Base-by-base conservation (phyloP, 1,284 basidiomycete genomes). In the Tremellales sp. region DNA sequence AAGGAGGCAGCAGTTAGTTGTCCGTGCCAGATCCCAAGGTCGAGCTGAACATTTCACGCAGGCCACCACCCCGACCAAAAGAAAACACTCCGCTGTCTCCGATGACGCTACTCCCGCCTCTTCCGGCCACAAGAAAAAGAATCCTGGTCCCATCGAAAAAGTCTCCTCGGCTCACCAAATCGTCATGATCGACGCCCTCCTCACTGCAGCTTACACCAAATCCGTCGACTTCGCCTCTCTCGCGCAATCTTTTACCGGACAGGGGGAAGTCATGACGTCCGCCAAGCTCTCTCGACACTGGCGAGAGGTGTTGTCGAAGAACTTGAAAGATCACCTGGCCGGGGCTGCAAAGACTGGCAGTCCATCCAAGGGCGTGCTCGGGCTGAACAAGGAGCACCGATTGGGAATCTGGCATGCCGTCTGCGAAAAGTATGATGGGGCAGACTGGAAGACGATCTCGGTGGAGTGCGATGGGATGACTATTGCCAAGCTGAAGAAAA, bases 281-380 rank as follows among this genome's bases (percentile, higher is more conserved):
- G 22, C 43, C 13, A 62, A 61, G 40, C 43, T 61, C 16, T 36
- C 48, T 8, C 54, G 62, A 8, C 64, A 66, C 49, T 64, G 64
- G 62, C 58, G 57, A 36, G 55, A 66, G 47, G 56, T 62, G 6
- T 53, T 66, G 3, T 54, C 50, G 5, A 31, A 38, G 3, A 62
- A 66, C 22, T 35, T 63, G 28, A 40, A 48, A 27, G 29, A 22
- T 3, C 40, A 43, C 14, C 43, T 51, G 16, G 21, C 40, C 5
- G 43, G 34, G 14, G 18, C 31, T 14, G 39, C 39, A 4, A 51
- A 43, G 36, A 50, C 47, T n/a, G 33, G 27, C 6, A 44, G 42
- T 19, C 12, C 37, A 16, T 13, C 36, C 13, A 51, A 45, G 44
- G 51, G 53, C 29, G 53, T 52, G 47, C 14, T 36, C 9, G 47